Evolutionary conservation across 805 yeast genomes (phyloP), one percentile per base, ranked within the genome.

Genomic region (Zygoascus tannicola): DNA sequence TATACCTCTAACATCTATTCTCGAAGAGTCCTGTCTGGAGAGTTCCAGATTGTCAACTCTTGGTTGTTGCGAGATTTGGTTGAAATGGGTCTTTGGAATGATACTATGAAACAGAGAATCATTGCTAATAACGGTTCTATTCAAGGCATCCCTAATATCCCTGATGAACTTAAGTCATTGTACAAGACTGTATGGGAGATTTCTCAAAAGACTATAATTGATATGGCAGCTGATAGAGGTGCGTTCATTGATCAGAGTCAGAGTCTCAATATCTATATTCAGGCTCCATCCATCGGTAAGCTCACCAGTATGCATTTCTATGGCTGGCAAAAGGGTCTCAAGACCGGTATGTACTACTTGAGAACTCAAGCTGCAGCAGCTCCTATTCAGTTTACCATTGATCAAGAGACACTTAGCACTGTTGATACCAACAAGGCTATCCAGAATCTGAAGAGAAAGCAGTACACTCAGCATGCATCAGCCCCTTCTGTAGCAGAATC

Each of bases 231-330:
- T 2, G 88, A 72, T 56, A 69, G 85, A 54, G 81, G 79, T 20
- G 76, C 81, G 3, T 81, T 72, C 54, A 68, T 81, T 46, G 81
- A 76, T 54, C 97, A 92, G 66, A 85, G 95, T n/a, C 97, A 90
- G 67, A 81, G 92, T 38, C 68, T 92, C 74, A 90, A 88, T 62
- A 76, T 90, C 47, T 90, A 84, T 65, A 69, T 92, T 62, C 75
- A 75, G 56, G 80, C 78, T 51, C 95, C 96, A 45, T 85, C 96
- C 2, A 81, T 82, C 82, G 88, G 94, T 51, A 90, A 90, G 63
- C 73, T 90, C 59, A 90, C 97, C 3, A 78, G 90, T 47, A 90
- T 92, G 96, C 97, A 90, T 63, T 90, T 90, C 71, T 86, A 90
- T 60, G 96, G 95, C 23, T 90, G 98, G 98, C 80, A 81, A 70